These are phyloP conservation scores for Penicillium cosmopolitanum DNA, from an alignment of 495 filamentous ascomycete species.

Conservation along the genomic window DNA sequence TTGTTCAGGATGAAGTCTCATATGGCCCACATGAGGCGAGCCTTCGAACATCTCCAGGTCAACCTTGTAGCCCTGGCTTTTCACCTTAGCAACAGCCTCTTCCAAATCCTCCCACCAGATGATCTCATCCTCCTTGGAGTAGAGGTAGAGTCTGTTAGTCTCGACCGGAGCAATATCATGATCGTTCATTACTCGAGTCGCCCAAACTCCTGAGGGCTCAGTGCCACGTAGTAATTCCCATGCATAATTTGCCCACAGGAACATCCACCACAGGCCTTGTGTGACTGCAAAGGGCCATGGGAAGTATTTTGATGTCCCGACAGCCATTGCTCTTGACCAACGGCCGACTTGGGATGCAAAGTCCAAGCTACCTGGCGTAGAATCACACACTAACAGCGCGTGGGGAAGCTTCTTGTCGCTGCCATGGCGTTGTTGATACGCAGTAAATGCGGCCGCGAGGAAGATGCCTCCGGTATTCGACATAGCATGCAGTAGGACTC, in stretches of 20 bases:
- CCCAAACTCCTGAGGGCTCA: constrained; percentile 29
- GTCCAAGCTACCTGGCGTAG: constrained; percentile 53
- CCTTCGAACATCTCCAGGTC: constrained; percentile 54
- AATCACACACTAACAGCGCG: constrained; percentile 51
- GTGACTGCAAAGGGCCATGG: constrained; percentile 54
- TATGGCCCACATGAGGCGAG: constrained; percentile 58
- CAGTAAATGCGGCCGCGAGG: constrained; percentile 51
- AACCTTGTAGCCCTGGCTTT: constrained; percentile 43
- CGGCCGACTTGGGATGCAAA: constrained; percentile 50
- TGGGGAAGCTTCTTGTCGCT: constrained; percentile 46
- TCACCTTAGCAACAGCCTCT: constrained; percentile 47
- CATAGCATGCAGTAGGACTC: constrained; percentile 53
- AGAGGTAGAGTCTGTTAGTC: constrained; percentile 47
- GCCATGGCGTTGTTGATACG: constrained; percentile 41
- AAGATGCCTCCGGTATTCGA: constrained; percentile 57
- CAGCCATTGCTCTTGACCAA: constrained; percentile 56
- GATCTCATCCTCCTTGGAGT: constrained; percentile 58
- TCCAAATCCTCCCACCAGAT: constrained; percentile 58
- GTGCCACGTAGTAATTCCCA: constrained; percentile 18
- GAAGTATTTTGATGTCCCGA: constrained; percentile 50
- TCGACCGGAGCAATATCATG: constrained; percentile 17
- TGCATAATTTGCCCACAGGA: constrained; percentile 26
- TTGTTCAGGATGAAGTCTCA: constrained; percentile 52
- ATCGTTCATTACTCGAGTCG: constrained; percentile 30
- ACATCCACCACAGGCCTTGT: constrained; percentile 45